These are phyloP conservation scores for Moesziomyces sp. DNA, from an alignment of 1,284 basidiomycete species.

Conservation along the genomic window DNA sequence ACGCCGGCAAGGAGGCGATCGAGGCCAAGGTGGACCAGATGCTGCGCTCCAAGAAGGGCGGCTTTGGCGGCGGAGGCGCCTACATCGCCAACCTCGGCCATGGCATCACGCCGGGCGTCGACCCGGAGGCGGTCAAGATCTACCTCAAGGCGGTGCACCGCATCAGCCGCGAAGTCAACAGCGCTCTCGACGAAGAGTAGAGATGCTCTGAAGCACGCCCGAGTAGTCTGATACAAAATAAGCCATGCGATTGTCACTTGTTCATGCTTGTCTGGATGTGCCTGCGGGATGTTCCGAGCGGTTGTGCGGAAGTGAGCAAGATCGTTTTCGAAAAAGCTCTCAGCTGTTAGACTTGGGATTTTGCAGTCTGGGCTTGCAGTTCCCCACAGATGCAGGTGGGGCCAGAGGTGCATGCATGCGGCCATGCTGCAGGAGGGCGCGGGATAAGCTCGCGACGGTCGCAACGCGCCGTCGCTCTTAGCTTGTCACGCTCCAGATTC, in stretches of 20 bases:
- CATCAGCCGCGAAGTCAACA: conserved; percentile 57
- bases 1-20: conserved; percentile 82
- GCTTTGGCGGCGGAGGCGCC: conserved; percentile 75
- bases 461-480: no score
- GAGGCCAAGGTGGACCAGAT: conserved; percentile 83
- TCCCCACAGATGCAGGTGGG: conserved; percentile 7
- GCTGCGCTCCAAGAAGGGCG: conserved; percentile 73
- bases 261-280: no score
- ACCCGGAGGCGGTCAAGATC: conserved; percentile 63
- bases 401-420: conserved; percentile 5
- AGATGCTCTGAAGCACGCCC: not conserved
- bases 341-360: conserved; percentile 3
- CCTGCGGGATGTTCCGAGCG: no score
- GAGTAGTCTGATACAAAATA: no score
- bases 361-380: not conserved
- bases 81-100: conserved; percentile 93
- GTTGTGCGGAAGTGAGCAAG: not conserved
- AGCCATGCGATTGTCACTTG: no score
- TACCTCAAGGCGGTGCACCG: conserved; percentile 65
- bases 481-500: no score
- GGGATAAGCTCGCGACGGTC: no score
- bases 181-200: conserved; percentile 47
- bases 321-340: not conserved
- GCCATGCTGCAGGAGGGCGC: no score
- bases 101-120: conserved; percentile 76